Evolutionary conservation across 495 filamentous ascomycete species (phyloP), one percentile per base, ranked within the genome.

Genomic region (Niebla homalea): DNA sequence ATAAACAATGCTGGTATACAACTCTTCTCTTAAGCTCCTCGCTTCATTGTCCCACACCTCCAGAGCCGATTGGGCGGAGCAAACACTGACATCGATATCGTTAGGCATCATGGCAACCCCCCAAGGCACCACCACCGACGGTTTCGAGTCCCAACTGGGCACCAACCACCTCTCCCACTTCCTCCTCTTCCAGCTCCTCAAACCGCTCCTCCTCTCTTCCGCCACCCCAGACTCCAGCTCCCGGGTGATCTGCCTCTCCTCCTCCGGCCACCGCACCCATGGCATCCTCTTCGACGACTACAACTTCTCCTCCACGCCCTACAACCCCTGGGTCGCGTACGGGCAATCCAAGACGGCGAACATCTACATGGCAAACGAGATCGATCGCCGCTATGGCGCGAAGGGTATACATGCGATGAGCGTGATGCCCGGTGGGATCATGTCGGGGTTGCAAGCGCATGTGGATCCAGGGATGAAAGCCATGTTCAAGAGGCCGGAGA

Each of bases 111-210:
- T 67, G 58, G 58, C 57, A 3, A 36, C 48, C 15, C 64, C 64
- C 0, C 50, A 62, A n/a, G 52, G 51, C 29, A 64, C 65, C 1
- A 78, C 68, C 5, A 56, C 57, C 8, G 69, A 78, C 41, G 68
- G 67, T 7, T 60, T 72, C 50, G 73, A 78, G 52, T 57, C 60
- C 0, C 70, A 76, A 45, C 68, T 79, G 47, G 68, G 63, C 14
- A 73, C 68, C 1, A 75, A 77, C 59, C 69, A 78, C 54, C 60
- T 76, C 0, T 63, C 53, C 6, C 74, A 79, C 51, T 76, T 75
- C 60, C 67, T 75, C 20, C 60, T 78, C n/a, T 73, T 76, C 59
- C 50, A 68, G n/a, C 66, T 71, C 4, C 67, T 78, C 26, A 65
- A 68, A 53, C 56, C 61, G 18, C 45, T 65, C 26, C 59, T 76